These are phyloP conservation scores for Multifurca ochricompacta DNA, from an alignment of 768 basidiomycete genomes.

Conservation along the genomic window DNA sequence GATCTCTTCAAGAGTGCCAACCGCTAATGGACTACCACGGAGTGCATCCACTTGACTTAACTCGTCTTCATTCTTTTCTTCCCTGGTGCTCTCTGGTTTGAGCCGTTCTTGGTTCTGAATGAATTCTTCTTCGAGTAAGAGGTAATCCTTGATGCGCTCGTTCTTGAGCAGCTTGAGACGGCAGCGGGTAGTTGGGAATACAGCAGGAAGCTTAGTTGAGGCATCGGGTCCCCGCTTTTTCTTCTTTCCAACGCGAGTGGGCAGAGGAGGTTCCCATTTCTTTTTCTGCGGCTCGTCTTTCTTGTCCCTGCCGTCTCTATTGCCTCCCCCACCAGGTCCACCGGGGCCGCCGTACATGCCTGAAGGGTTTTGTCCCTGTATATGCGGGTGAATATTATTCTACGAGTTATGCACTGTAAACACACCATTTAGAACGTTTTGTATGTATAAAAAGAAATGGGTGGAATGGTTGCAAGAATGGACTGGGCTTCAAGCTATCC, in stretches of 20 bases:
- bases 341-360: slow-evolving; percentile 35
- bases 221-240: slow-evolving; percentile 89
- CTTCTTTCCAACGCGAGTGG: slow-evolving; percentile 95
- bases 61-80: slow-evolving; percentile 96
- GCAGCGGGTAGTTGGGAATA: slow-evolving; percentile 93
- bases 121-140: slow-evolving; percentile 93
- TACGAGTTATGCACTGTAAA: slow-evolving; percentile 8
- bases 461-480: slow-evolving; percentile 7
- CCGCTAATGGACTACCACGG: slow-evolving; percentile 94
- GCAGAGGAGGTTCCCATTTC: slow-evolving; percentile 98
- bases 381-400: neutral
- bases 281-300: slow-evolving; percentile 62
- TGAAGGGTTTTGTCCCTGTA: slow-evolving; percentile 71
- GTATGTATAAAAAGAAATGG: neutral
- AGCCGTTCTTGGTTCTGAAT: slow-evolving; percentile 87
- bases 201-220: slow-evolving; percentile 83
- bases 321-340: slow-evolving; percentile 24
- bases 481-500: slow-evolving; percentile 9
- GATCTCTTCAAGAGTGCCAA: slow-evolving; percentile 95
- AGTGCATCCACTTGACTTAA: slow-evolving; percentile 89
- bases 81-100: slow-evolving; percentile 78
- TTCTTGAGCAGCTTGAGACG: slow-evolving; percentile 90
- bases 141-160: slow-evolving; percentile 97
- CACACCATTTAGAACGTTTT: slow-evolving; percentile 10
- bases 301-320: slow-evolving; percentile 27